Evolutionary conservation across 2,329 filamentous ascomycete genomes (phyloP).

Genomic region (Xylaria sp.): DNA sequence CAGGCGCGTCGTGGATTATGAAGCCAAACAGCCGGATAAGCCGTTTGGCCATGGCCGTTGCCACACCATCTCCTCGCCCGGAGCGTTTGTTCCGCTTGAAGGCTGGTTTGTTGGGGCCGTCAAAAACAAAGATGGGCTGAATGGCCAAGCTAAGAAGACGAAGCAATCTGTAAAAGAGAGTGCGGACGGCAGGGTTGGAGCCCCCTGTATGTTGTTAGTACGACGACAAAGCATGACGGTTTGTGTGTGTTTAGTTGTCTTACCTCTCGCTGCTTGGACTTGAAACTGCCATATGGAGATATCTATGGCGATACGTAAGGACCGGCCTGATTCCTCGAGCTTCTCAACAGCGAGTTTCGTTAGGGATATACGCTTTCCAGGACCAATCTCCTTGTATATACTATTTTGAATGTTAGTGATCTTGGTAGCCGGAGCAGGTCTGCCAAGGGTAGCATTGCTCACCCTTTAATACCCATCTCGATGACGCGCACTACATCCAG

Average conservation of each 20-base stretch:
- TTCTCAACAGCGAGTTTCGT: constrained; percentile 83
- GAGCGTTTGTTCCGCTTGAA: constrained; percentile 89
- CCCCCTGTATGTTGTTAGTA: constrained; percentile 60
- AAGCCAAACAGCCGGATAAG: constrained; percentile 88
- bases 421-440: not conserved
- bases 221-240: not conserved
- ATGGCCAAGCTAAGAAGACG: constrained; percentile 81
- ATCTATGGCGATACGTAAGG: constrained; percentile 89
- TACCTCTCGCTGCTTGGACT: constrained; percentile 78
- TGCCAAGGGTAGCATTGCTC: constrained; percentile 31
- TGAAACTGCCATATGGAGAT: constrained; percentile 99
- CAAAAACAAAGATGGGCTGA: constrained; percentile 89
- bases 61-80: constrained; percentile 70
- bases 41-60: constrained; percentile 82
- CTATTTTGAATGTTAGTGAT: constrained; percentile 56
- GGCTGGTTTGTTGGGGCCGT: constrained; percentile 83
- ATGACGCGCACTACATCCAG: constrained; percentile 20
- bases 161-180: constrained; percentile 89
- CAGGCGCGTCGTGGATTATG: constrained; percentile 84
- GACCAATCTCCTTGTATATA: constrained; percentile 89
- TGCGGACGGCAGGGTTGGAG: constrained; percentile 87
- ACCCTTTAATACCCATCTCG: constrained; percentile 75
- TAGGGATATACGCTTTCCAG: constrained; percentile 81
- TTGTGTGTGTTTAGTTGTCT: constrained; percentile 2
- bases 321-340: constrained; percentile 74